phyloP scores from a whole-genome alignment of 1,284 basidiomycete genomes.

The Cutaneotrichosporon dermatis region DNA sequence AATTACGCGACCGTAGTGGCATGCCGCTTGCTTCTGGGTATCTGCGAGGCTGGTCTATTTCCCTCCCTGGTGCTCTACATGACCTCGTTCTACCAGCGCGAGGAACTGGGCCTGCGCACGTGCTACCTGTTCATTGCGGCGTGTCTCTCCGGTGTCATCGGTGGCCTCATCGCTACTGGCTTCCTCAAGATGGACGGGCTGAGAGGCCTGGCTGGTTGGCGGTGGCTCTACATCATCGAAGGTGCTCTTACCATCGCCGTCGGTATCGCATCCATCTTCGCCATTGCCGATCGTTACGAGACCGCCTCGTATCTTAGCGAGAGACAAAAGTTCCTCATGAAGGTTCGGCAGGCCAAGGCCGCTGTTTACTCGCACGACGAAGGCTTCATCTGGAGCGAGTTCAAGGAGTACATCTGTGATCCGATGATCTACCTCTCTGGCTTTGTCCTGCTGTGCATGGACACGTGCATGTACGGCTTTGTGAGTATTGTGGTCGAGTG shows the following conservation, averaged over 20 bases:
- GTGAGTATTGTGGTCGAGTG: not conserved
- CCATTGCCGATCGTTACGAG: conserved; percentile 10
- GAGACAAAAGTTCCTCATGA: conserved; percentile 13
- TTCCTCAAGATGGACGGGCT: conserved; percentile 15
- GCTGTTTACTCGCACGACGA: conserved; percentile 11
- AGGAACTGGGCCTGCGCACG: conserved; percentile 30
- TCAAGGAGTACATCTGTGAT: conserved; percentile 13
- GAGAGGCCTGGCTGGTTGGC: conserved; percentile 9
- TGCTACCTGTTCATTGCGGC: conserved; percentile 36
- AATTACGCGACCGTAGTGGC: conserved; percentile 27
- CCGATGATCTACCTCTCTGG: conserved; percentile 18
- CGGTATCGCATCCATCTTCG: conserved; percentile 5
- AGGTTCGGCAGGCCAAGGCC: conserved; percentile 10
- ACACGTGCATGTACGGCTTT: conserved; percentile 26
- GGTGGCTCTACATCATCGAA: conserved; percentile 19
- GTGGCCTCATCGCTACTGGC: conserved; percentile 29
- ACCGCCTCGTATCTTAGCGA: conserved; percentile 12
- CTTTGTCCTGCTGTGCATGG: conserved; percentile 29
- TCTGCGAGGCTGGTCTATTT: conserved; percentile 30
- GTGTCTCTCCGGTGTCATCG: conserved; percentile 31
- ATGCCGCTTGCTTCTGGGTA: conserved; percentile 28
- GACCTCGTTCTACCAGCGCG: conserved; percentile 26
- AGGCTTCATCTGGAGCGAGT: conserved; percentile 15
- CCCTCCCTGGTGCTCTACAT: conserved; percentile 28
- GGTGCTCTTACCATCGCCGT: conserved; percentile 10